Conservation (phyloP, 495 filamentous ascomycete species). For the Tuber brumale region DNA sequence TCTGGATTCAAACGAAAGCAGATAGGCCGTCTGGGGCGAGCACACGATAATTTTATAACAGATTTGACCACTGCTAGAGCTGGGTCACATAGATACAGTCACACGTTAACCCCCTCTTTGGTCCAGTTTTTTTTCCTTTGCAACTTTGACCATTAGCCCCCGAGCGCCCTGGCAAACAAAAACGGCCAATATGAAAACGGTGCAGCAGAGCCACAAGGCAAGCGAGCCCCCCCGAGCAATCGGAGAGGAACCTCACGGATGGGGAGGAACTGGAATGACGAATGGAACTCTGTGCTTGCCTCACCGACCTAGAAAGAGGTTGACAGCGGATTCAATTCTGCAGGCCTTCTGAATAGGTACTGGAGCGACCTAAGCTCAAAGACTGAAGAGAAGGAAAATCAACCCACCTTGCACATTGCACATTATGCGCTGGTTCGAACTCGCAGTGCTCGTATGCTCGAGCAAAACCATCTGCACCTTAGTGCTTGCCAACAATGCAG, state of each 20-base stretch:
- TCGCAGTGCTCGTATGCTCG: conserved; percentile 4
- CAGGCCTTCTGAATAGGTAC: conserved; percentile 20
- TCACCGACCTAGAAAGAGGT: conserved; percentile 12
- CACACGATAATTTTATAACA: conserved; percentile 36
- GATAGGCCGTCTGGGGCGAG: conserved; percentile 23
- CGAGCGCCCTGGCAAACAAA: conserved; percentile 14
- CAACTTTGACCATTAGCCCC: conserved; percentile 7
- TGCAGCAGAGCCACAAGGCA: conserved; percentile 16
- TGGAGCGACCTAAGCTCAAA: conserved; percentile 13
- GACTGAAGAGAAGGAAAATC: conserved; percentile 11
- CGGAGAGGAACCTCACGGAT: conserved; percentile 29
- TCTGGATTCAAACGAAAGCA: conserved; percentile 26
- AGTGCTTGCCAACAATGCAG: conserved; percentile 33
- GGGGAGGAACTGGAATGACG: conserved; percentile 15
- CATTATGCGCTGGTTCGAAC: conserved; percentile 29
- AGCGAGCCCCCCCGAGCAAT: conserved; percentile 23
- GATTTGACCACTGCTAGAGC: conserved; percentile 23
- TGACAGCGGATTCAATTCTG: conserved; percentile 34
- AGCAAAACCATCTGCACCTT: conserved; percentile 14
- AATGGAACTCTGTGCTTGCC: conserved; percentile 13
- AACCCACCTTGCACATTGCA: conserved; percentile 17
- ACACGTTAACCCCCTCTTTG: conserved; percentile 9
- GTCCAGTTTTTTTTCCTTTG: conserved; percentile 20
- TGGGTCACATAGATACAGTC: conserved; percentile 29
- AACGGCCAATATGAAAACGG: conserved; percentile 23